Evolutionary conservation across 495 filamentous ascomycete genomes (phyloP), one percentile per base, ranked within the genome.

Genomic region (Penicillium egyptiacum): DNA sequence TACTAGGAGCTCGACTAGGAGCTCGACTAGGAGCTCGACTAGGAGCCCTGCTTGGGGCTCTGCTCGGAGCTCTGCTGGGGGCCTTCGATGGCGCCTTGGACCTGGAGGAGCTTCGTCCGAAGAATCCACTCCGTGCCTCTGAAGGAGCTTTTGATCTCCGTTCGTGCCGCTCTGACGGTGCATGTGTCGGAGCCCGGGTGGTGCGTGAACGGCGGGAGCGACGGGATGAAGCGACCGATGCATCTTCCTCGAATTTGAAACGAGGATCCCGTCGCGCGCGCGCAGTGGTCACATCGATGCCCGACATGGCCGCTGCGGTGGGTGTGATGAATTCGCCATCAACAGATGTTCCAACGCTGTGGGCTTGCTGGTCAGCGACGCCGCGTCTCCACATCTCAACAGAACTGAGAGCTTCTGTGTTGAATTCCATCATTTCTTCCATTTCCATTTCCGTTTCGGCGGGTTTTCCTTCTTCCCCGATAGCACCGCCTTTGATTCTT

Each of bases 361-460:
- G 62, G 23, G 76, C 83, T 58, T 87, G 82, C 9, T 71, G 73
- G 41, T 88, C 87, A 12, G 86, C 89, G 49, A 96, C 92, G 7
- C 91, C 92, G n/a, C 91, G 80, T 19, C 91, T 80, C 92, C 92
- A 96, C 20, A 72, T 78, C 64, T 96, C 90, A 31, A 96, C 92
- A 8, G 74, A 72, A 64, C 81, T 85, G 43, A 91, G 67, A 23
- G 73, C 69, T 69, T 79, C 74, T 63, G 81, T 70, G 73, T 81
- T 62, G 72, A 82, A 59, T 50, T 82, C 80, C 47, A 87, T 75
- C 67, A 82, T 74, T 41, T 86, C 86, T 23, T 87, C 83, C 74
- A 84, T 78, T 42, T 72, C 67, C 2, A 67, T 46, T 45, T 55
- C 56, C 25, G 47, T 50, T 40, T 44, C 45, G 42, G 39, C 33